Percentiles rank a stretch among this genome's conserved stretches.
Evolutionary conservation across 1,139 yeast genomes (phyloP).

Genomic region (Protomyces gravidus): DNA sequence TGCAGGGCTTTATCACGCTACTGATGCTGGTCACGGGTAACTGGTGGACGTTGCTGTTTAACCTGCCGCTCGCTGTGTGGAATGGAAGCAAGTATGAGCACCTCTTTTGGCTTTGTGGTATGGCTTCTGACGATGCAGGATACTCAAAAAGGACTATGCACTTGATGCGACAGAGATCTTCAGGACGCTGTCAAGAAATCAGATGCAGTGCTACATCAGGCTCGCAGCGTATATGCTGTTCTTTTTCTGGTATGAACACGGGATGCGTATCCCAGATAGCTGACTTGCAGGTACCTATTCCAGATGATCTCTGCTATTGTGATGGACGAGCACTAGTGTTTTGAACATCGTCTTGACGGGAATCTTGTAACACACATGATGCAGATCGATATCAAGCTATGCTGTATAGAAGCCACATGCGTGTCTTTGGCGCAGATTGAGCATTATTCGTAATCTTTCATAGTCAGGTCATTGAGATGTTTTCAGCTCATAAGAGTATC

Average conservation of each 20-base stretch:
- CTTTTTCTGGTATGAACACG: conserved; percentile 14
- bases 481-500: too few species aligned
- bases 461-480: too few species aligned
- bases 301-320: conserved; percentile 89
- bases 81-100: conserved; percentile 65
- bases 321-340: conserved; percentile 50
- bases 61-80: conserved; percentile 79
- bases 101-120: background rate
- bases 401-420: too few species aligned
- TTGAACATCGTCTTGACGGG: too few species aligned
- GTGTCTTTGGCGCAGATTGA: too few species aligned
- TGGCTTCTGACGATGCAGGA: background rate
- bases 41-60: conserved; percentile 85
- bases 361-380: too few species aligned
- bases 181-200: conserved; percentile 87
- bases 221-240: conserved; percentile 13
- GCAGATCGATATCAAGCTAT: too few species aligned
- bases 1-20: conserved; percentile 69
- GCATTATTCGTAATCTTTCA: too few species aligned
- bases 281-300: background rate
- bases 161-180: conserved; percentile 98
- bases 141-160: conserved; percentile 63
- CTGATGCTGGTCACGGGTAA: conserved; percentile 81
- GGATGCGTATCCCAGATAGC: background rate
- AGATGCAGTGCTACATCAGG: conserved; percentile 64